Percentiles rank a stretch among this genome's conserved stretches.
Conservation (phyloP, 495 filamentous ascomycete species). For the Thozetella sp. region DNA sequence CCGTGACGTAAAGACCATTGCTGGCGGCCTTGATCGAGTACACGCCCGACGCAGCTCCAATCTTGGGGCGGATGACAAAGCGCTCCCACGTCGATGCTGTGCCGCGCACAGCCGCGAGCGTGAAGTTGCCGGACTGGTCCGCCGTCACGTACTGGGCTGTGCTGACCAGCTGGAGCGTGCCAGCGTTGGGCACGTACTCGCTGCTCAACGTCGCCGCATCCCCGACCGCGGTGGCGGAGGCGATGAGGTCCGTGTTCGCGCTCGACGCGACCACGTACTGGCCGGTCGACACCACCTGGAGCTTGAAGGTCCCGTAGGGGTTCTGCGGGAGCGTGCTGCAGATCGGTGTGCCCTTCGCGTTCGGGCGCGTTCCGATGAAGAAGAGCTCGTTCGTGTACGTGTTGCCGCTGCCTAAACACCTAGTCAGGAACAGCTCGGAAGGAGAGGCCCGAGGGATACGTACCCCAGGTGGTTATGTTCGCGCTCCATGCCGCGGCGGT, state of each 20-base stretch:
- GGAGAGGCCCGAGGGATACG: background rate
- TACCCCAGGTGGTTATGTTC: slow-evolving; percentile 10
- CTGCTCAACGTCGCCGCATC: slow-evolving; percentile 8
- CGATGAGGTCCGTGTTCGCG: slow-evolving; percentile 3
- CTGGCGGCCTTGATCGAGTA: slow-evolving; percentile 11
- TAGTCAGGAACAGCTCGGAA: background rate
- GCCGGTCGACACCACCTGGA: slow-evolving; percentile 7
- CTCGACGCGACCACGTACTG: slow-evolving; percentile 1
- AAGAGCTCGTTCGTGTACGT: slow-evolving; percentile 10
- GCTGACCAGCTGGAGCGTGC: slow-evolving; percentile 8
- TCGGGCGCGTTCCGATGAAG: slow-evolving; percentile 10
- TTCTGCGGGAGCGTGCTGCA: slow-evolving; percentile 11
- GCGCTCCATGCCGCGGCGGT: slow-evolving; percentile 9
- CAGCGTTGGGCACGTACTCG: slow-evolving; percentile 10
- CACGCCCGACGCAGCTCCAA: slow-evolving; percentile 5
- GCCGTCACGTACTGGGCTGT: slow-evolving; percentile 9
- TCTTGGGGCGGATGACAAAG: slow-evolving; percentile 8
- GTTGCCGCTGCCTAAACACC: slow-evolving; percentile 3
- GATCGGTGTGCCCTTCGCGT: slow-evolving; percentile 8
- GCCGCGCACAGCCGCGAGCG: slow-evolving; percentile 5
- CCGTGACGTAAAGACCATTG: slow-evolving; percentile 7
- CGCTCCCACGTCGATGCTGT: slow-evolving; percentile 8
- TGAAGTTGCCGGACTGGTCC: slow-evolving; percentile 6
- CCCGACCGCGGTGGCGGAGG: background rate
- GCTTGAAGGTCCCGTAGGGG: slow-evolving; percentile 11